Evolutionary conservation across 2,329 filamentous ascomycete species (phyloP).

Genomic region (Neonectria neomacrospora): DNA sequence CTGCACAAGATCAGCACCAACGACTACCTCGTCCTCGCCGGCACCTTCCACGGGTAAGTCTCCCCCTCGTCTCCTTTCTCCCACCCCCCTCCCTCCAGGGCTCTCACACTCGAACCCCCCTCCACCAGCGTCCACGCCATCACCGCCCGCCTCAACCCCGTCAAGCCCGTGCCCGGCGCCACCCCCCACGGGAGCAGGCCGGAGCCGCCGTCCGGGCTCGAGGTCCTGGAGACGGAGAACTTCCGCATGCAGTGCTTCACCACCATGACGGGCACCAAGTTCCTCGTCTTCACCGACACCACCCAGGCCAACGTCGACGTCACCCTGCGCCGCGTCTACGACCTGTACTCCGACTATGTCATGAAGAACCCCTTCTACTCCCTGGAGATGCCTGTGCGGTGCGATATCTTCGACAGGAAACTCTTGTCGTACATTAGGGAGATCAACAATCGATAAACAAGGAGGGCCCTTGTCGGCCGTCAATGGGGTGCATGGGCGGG

Average conservation of each 20-base stretch:
- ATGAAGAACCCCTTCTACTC: constrained; percentile 99
- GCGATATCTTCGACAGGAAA: constrained; percentile 93
- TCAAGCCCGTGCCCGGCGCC: constrained; percentile 53
- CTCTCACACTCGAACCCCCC: constrained; percentile 22
- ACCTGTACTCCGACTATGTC: constrained; percentile 95
- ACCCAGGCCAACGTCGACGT: constrained; percentile 88
- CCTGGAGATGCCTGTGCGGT: constrained; percentile 95
- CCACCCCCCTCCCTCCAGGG: constrained; percentile 17
- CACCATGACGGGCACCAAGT: constrained; percentile 94
- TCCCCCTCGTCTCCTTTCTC: constrained; percentile 10
- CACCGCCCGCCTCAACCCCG: constrained; percentile 70
- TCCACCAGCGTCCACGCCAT: constrained; percentile 72
- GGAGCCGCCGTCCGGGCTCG: constrained; percentile 79
- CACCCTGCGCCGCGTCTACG: constrained; percentile 87
- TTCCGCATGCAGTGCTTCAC: constrained; percentile 97
- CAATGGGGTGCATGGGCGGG: not conserved
- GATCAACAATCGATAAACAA: constrained; percentile 67
- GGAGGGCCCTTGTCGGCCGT: not conserved
- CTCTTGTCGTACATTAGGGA: constrained; percentile 82
- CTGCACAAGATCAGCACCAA: constrained; percentile 92
- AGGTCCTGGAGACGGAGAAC: constrained; percentile 92
- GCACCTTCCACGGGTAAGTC: constrained; percentile 90
- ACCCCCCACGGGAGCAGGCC: constrained; percentile 61
- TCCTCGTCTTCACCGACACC: constrained; percentile 92
- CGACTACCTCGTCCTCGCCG: constrained; percentile 95